Evolutionary conservation across 805 yeast genomes (phyloP).

Genomic region (Candida maltosa): DNA sequence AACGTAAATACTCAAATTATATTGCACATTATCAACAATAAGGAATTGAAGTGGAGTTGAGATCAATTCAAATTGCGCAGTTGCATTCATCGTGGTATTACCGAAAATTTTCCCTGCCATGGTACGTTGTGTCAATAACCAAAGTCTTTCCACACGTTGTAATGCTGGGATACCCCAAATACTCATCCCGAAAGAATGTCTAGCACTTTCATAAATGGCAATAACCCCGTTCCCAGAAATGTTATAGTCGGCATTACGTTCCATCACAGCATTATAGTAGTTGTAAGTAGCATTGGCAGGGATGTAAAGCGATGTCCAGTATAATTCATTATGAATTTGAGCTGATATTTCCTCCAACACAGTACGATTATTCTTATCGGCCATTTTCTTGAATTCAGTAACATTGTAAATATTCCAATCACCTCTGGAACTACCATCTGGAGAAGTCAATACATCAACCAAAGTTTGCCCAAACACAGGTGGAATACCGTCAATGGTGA

Average conservation of each 20-base stretch:
- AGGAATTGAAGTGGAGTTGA: slow-evolving; percentile 33
- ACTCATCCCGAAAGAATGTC: too few relatives aligned
- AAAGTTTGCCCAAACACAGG: slow-evolving; percentile 51
- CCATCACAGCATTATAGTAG: slow-evolving; percentile 36
- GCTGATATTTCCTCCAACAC: slow-evolving; percentile 35
- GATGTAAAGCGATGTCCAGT: slow-evolving; percentile 64
- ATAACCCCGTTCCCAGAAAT: slow-evolving; percentile 29
- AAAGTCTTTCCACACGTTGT: too few relatives aligned
- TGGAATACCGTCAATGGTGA: slow-evolving; percentile 18
- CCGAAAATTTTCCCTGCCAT: too few relatives aligned
- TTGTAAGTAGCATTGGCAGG: slow-evolving; percentile 43
- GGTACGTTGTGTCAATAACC: too few relatives aligned
- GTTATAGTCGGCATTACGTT: slow-evolving; percentile 26
- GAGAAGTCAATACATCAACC: slow-evolving; percentile 22
- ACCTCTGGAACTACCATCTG: slow-evolving; percentile 21
- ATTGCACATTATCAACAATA: slow-evolving; percentile 49
- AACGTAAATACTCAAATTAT: slow-evolving; percentile 43
- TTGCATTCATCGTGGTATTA: too few relatives aligned
- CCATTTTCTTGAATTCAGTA: slow-evolving; percentile 23
- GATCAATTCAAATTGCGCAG: not conserved
- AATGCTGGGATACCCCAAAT: too few relatives aligned
- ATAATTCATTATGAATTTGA: slow-evolving; percentile 50
- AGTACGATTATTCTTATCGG: slow-evolving; percentile 20
- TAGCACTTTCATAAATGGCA: too few relatives aligned
- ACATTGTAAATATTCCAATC: slow-evolving; percentile 34